These are phyloP conservation scores for Neurospora sp. DNA, from an alignment of 495 filamentous ascomycete species.

Conservation along the genomic window DNA sequence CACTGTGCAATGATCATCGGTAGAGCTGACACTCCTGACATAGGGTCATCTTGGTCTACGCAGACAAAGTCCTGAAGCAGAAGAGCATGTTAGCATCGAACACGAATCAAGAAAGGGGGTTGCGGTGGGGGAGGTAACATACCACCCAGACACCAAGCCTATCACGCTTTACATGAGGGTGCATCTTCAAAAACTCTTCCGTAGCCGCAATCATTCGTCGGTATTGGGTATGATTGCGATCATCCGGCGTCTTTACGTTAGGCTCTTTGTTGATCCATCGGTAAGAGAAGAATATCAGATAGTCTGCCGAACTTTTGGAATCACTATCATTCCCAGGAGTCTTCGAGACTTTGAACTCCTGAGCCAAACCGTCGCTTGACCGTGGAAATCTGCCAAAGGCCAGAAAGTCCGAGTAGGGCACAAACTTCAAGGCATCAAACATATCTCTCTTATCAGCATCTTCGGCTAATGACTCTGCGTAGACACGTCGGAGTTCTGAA, in stretches of 20 bases:
- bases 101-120: background rate
- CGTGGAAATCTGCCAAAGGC: slow-evolving; percentile 10
- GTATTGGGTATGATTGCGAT: slow-evolving; percentile 13
- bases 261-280: slow-evolving; percentile 12
- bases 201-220: slow-evolving; percentile 10
- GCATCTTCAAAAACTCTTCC: slow-evolving; percentile 10
- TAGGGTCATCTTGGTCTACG: slow-evolving; percentile 17
- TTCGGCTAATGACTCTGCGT: slow-evolving; percentile 8
- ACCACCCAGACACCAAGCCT: slow-evolving; percentile 18
- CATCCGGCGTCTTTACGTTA: slow-evolving; percentile 8
- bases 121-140: background rate
- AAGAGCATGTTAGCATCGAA: background rate
- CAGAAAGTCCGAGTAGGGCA: slow-evolving; percentile 11
- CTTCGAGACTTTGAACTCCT: background rate
- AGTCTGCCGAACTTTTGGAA: background rate
- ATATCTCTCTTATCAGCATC: background rate
- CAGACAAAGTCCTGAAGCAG: slow-evolving; percentile 15
- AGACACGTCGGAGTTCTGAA: slow-evolving; percentile 8
- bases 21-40: slow-evolving; percentile 11
- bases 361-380: slow-evolving; percentile 10
- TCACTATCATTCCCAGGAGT: background rate
- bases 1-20: slow-evolving; percentile 18
- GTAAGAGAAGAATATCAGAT: slow-evolving; percentile 20
- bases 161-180: slow-evolving; percentile 5
- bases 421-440: background rate